Conservation (phyloP, 2,329 filamentous ascomycete species). For the Pezicula neosporulosa region DNA sequence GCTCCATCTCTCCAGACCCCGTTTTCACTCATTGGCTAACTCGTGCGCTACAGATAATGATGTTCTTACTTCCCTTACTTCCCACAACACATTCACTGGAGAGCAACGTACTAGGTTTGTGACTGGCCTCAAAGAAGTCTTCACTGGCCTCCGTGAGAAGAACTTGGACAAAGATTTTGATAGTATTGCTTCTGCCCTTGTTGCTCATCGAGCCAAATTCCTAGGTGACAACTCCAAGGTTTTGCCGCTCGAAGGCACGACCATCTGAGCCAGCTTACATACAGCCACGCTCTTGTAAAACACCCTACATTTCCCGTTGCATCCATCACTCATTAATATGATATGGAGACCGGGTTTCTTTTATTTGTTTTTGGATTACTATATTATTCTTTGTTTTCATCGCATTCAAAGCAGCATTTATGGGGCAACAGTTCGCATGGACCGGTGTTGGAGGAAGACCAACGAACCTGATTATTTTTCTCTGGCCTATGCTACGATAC, state of each 20-base stretch:
- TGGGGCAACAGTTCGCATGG: slow-evolving; percentile 7
- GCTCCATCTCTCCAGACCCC: slow-evolving; percentile 16
- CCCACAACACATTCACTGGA: slow-evolving; percentile 58
- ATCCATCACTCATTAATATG: not conserved
- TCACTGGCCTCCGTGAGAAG: slow-evolving; percentile 55
- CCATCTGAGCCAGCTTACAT: slow-evolving; percentile 10
- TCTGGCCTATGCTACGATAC: slow-evolving; percentile 18
- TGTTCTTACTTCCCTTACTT: slow-evolving; percentile 69
- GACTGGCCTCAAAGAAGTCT: slow-evolving; percentile 56
- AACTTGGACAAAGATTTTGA: slow-evolving; percentile 60
- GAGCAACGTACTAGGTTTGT: slow-evolving; percentile 61
- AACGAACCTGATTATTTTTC: slow-evolving; percentile 6
- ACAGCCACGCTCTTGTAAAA: slow-evolving; percentile 1
- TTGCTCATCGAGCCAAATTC: slow-evolving; percentile 63
- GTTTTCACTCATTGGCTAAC: slow-evolving; percentile 35
- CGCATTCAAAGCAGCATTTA: slow-evolving; percentile 6
- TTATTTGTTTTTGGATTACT: slow-evolving; percentile 6
- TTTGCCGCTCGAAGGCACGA: slow-evolving; percentile 47
- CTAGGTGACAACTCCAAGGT: slow-evolving; percentile 62
- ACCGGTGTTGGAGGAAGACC: slow-evolving; percentile 13
- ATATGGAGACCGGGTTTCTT: slow-evolving; percentile 4
- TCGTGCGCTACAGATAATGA: slow-evolving; percentile 57
- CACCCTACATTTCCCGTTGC: not conserved
- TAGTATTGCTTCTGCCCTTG: slow-evolving; percentile 62
- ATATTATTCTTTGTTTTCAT: slow-evolving; percentile 6